Evolutionary conservation across 257 asterid species (phyloP), one percentile per base, ranked within the genome.

Genomic region (Apocynum venetum): DNA sequence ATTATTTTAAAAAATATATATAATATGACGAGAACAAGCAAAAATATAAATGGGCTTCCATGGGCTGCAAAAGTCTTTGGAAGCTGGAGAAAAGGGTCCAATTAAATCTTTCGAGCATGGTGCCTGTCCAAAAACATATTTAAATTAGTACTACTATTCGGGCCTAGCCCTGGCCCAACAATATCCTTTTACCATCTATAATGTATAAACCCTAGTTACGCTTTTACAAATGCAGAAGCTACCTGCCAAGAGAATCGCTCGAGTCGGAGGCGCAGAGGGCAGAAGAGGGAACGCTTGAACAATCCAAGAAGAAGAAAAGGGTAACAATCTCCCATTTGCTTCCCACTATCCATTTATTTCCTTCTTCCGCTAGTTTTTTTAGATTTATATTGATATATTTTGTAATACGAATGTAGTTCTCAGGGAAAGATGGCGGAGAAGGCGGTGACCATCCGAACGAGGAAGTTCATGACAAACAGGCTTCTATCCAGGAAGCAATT

Each of bases 391-490:
- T 31, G 4, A 40, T 19, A 47, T 14, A 59, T n/a, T 8, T 52
- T 52, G 19, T 36, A 20, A 35, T 48, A 38, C 52, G 41, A 55
- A 66, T 43, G 6, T 66, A 19, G 19, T 59, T 68, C 71, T 11
- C 85, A 85, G 87, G 83, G 83, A 71, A 83, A 74, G 80, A 93
- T 93, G 98, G 93, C 98, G 91, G 98, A 93, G 84, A 93, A 90
- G 89, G 96, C 92, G 46, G 97, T 93, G 38, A 93, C 98, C 4
- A 90, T 93, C 78, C 78, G 98, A 75, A 91, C 97, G 1, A 85
- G 97, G 88, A 93, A 93, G 87, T 91, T 93, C 79, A 91, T 93
- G 98, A 91, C 98, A 1, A 91, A 93, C 59, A 91, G 97, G 77
- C 92, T 93, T 9, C 97, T 91, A 47, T 86, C 98, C 38, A 86